Base-by-base conservation (phyloP, 2,329 filamentous ascomycete species). In the Pseudocercospora pini-densiflorae region DNA sequence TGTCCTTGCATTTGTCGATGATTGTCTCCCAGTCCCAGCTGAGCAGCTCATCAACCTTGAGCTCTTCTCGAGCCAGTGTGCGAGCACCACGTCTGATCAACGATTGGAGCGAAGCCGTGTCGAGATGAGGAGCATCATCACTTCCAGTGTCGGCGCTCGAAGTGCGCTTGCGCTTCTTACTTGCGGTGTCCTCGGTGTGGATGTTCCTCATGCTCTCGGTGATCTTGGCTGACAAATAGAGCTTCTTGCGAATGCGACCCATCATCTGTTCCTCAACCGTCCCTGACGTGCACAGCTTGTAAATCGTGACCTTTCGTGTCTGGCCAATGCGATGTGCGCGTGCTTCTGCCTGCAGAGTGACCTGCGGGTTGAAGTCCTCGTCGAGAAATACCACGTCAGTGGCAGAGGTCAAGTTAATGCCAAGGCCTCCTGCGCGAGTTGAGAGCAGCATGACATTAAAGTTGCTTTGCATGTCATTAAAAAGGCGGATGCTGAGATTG, bases 181-280 rank as follows among this genome's bases (percentile, higher is more conserved):
- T 59, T 3, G 75, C 74, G 6, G 72, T 73, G 0, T 62, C 70
- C 1, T 74, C 74, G 1, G 79, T 77, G 69, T 87, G 84, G 6
- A 86, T 81, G 68, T 83, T 85, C 49, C 83, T 80, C 84, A 88
- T 87, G 1, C 82, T 83, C 66, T 88, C 86, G 0, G 85, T 88
- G 19, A 89, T 85, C 71, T 88, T 89, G 0, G 85, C 81, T 0
- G 86, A 88, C 0, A 89, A 78, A 67, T 89, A 89, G 0, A 88
- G 78, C 76, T 89, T 89, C 79, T 89, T 89, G 6, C 82, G 80
- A n/a, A 87, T 84, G 1, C 85, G 78, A 0, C 84, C 81, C 74
- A 85, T 81, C 84, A 88, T 88, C 64, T 88, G 86, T 67, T 86
- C 84, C 67, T 88, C 86, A 0, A 88, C 84, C 0, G 86, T 88